Evolutionary conservation across 805 yeast genomes (phyloP).

Genomic region (Myxozyma nipponensis): DNA sequence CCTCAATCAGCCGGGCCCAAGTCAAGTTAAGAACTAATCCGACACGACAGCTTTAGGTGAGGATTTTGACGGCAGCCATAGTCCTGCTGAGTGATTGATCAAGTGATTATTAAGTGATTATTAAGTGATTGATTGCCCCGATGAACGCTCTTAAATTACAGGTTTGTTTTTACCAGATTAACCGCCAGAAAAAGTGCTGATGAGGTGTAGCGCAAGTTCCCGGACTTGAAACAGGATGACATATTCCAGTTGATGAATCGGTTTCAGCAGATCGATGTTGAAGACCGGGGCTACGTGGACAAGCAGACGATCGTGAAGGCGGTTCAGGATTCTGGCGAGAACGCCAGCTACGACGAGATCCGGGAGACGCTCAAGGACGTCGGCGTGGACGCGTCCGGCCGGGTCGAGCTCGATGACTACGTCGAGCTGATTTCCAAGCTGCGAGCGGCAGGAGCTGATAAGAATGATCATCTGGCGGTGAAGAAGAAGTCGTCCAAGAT

Average conservation of each 20-base stretch:
- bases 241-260: constrained; percentile 79
- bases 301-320: constrained; percentile 85
- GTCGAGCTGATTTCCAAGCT: constrained; percentile 46
- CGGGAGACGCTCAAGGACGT: constrained; percentile 90
- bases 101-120: no score
- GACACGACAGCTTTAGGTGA: no score
- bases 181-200: neutral
- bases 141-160: constrained; percentile 67
- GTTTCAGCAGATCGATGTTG: constrained; percentile 72
- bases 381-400: constrained; percentile 93
- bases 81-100: no score
- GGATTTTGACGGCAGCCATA: no score
- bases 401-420: constrained; percentile 92
- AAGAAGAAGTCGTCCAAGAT: constrained; percentile 65
- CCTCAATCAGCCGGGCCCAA: no score
- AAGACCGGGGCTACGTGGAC: constrained; percentile 92
- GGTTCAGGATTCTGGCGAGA: constrained; percentile 67
- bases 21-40: no score
- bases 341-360: constrained; percentile 80
- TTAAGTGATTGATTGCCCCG: neutral
- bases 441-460: constrained; percentile 20
- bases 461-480: constrained; percentile 24
- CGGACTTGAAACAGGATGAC: constrained; percentile 80
- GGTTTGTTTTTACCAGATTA: constrained; percentile 37
- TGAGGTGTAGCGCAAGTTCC: constrained; percentile 68